phyloP scores from a whole-genome alignment of 371 early-diverging fungal species.

The Massospora cicadina region DNA sequence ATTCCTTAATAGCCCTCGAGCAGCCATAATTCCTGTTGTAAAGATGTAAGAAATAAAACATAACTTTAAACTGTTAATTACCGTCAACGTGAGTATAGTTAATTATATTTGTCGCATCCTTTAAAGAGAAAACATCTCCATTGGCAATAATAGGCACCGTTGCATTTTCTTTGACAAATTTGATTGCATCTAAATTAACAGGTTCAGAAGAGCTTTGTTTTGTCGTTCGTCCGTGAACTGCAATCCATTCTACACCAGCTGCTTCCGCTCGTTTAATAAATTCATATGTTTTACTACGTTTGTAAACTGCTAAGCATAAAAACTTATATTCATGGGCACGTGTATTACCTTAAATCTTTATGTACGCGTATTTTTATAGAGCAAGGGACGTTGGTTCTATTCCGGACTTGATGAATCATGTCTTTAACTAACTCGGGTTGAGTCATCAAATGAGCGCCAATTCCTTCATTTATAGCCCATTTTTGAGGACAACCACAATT shows the following conservation, averaged over 20 bases:
- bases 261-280: constrained; percentile 55
- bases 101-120: constrained; percentile 46
- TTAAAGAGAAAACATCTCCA: constrained; percentile 48
- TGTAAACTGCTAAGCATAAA: neutral
- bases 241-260: constrained; percentile 59
- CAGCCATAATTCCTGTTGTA: constrained; percentile 55
- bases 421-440: constrained; percentile 62
- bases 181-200: constrained; percentile 48
- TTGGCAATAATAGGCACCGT: constrained; percentile 63
- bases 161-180: constrained; percentile 48
- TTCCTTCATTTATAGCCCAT: constrained; percentile 67
- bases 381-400: constrained; percentile 41
- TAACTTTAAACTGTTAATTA: constrained; percentile 10
- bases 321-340: neutral
- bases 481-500: constrained; percentile 82
- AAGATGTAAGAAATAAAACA: neutral
- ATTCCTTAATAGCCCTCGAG: constrained; percentile 75
- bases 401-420: constrained; percentile 56
- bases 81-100: constrained; percentile 58
- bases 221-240: constrained; percentile 67
- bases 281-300: constrained; percentile 44
- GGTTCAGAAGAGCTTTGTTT: constrained; percentile 55
- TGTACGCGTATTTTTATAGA: constrained; percentile 69
- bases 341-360: constrained; percentile 33
- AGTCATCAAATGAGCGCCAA: constrained; percentile 59